Conservation (phyloP, 192 early-diverging fungal species). For the Umbelopsis sp. region DNA sequence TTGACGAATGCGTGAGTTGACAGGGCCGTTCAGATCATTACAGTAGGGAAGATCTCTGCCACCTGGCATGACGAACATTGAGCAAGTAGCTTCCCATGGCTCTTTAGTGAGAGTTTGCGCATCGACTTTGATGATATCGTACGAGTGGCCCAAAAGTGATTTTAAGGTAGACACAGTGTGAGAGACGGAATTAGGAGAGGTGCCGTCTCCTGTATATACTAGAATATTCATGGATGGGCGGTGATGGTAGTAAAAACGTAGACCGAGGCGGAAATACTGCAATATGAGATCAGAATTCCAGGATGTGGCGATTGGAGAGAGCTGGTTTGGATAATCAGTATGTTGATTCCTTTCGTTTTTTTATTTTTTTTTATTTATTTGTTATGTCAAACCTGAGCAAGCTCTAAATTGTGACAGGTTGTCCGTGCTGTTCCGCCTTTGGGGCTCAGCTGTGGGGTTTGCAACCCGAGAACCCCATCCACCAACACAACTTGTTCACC, state of each 20-base stretch:
- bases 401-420: background rate
- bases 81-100: conserved; percentile 90
- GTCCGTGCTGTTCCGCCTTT: background rate
- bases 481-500: too few species aligned
- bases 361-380: background rate
- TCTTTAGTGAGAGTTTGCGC: conserved; percentile 66
- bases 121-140: conserved; percentile 89
- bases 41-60: conserved; percentile 87
- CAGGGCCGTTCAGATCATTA: conserved; percentile 63
- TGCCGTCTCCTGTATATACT: conserved; percentile 82
- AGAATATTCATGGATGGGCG: conserved; percentile 72
- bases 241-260: background rate
- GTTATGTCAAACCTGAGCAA: background rate
- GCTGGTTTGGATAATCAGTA: background rate
- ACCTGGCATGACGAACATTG: conserved; percentile 86
- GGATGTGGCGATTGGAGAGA: background rate
- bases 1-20: conserved; percentile 60
- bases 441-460: conserved; percentile 16
- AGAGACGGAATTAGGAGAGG: conserved; percentile 57
- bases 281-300: background rate
- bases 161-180: conserved; percentile 74
- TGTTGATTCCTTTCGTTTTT: background rate
- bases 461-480: background rate
- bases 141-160: conserved; percentile 72
- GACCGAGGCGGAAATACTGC: background rate